Evolutionary conservation across 2,329 filamentous ascomycete genomes (phyloP).

Genomic region (Coniella vitis): DNA sequence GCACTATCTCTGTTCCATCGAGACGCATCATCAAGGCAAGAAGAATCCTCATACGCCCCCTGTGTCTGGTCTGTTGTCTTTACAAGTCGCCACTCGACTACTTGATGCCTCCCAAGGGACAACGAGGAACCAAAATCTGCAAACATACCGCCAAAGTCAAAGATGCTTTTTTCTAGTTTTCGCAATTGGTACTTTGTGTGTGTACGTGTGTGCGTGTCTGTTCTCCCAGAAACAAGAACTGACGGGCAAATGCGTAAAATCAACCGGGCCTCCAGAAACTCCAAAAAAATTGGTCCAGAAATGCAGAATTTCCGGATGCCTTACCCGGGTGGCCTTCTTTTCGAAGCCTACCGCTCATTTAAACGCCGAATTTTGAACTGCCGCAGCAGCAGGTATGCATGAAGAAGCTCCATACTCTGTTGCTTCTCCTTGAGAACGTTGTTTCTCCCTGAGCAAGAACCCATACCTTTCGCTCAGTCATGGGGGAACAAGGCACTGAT

Average conservation of each 20-base stretch:
- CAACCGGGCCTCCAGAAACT: slow-evolving; percentile 12
- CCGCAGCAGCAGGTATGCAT: slow-evolving; percentile 8
- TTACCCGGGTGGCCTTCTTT: slow-evolving; percentile 10
- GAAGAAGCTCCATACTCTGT: not conserved
- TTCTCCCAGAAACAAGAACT: not conserved
- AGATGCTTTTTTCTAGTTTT: too few relatives aligned
- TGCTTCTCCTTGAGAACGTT: not conserved
- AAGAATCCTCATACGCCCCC: too few relatives aligned
- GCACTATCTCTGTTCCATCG: too few relatives aligned
- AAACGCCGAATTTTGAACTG: slow-evolving; percentile 8
- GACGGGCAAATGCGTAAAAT: slow-evolving; percentile 2
- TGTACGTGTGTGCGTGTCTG: too few relatives aligned
- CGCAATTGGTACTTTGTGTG: too few relatives aligned
- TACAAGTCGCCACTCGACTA: too few relatives aligned
- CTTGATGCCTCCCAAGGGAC: too few relatives aligned
- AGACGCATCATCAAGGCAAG: too few relatives aligned
- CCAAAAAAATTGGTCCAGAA: too few relatives aligned
- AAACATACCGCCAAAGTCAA: too few relatives aligned
- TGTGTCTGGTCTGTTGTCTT: too few relatives aligned
- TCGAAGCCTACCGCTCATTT: not conserved
- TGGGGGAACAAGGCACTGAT: slow-evolving; percentile 93
- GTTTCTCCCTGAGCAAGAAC: not conserved
- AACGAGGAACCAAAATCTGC: too few relatives aligned
- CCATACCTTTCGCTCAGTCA: slow-evolving; percentile 41
- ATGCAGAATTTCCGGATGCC: slow-evolving; percentile 1